A percentile compares a stretch with the other conserved stretches of the same genome.
Evolutionary conservation across 73 alveolate species (phyloP).

Genomic region (Strombidium stylifer): DNA sequence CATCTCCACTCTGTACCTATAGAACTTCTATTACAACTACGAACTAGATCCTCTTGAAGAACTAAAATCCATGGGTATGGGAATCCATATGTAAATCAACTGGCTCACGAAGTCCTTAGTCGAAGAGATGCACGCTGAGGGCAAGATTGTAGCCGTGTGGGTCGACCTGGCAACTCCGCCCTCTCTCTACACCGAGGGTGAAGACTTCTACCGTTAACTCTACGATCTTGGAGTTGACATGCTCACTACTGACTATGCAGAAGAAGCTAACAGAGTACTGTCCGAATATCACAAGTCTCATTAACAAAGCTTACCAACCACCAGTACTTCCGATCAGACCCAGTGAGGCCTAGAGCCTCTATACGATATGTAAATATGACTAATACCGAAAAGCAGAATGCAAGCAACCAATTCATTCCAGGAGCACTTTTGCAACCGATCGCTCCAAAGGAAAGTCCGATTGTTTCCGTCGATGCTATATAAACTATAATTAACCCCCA

Average conservation of each 20-base stretch:
- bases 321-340: no score
- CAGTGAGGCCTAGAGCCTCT: no score
- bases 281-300: no score
- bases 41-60: slow-evolving; percentile 12
- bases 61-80: background rate
- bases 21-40: slow-evolving; percentile 25
- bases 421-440: no score
- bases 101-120: background rate
- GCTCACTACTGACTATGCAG: slow-evolving; percentile 31
- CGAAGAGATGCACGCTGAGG: slow-evolving; percentile 12
- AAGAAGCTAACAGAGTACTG: no score
- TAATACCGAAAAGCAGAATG: no score
- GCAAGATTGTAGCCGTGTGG: slow-evolving; percentile 34
- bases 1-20: background rate
- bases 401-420: no score
- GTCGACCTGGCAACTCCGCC: slow-evolving; percentile 1
- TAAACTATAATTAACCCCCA: no score
- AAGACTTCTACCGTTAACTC: slow-evolving; percentile 1
- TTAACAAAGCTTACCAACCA: no score
- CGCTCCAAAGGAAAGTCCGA: no score
- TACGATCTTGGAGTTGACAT: slow-evolving; percentile 16
- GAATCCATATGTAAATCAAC: slow-evolving; percentile 12
- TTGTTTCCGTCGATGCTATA: no score
- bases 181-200: slow-evolving; percentile 17
- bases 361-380: no score